phyloP scores from a whole-genome alignment of 495 filamentous ascomycete genomes.

The Pyronema domesticum region DNA sequence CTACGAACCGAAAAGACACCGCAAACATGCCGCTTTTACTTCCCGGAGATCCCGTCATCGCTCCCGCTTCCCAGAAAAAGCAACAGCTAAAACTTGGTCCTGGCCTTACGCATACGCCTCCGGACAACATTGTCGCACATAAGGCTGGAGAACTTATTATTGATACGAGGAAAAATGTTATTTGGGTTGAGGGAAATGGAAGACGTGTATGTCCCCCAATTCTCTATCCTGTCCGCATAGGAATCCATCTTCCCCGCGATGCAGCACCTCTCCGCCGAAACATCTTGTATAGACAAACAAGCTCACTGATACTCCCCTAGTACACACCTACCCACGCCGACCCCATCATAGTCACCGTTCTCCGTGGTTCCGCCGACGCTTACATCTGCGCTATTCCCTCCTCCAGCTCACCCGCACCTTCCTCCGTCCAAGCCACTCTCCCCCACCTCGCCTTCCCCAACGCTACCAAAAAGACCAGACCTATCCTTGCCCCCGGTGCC shows the following conservation, averaged over 20 bases:
- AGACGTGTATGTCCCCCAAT: slow-evolving; percentile 35
- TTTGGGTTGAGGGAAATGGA: slow-evolving; percentile 55
- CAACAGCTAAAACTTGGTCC: slow-evolving; percentile 65
- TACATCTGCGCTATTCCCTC: slow-evolving; percentile 50
- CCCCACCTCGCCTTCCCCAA: slow-evolving; percentile 80
- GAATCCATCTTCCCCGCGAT: background rate
- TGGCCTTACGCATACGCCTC: slow-evolving; percentile 58
- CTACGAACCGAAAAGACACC: too few relatives aligned
- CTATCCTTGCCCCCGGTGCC: slow-evolving; percentile 50
- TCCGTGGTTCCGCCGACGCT: slow-evolving; percentile 52
- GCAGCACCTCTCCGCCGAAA: background rate
- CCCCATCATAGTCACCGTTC: slow-evolving; percentile 67
- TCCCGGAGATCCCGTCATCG: slow-evolving; percentile 61
- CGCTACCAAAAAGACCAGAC: slow-evolving; percentile 80
- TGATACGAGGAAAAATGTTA: slow-evolving; percentile 58
- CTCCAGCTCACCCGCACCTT: slow-evolving; percentile 35
- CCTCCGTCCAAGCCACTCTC: slow-evolving; percentile 56
- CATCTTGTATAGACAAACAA: background rate
- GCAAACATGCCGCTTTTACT: slow-evolving; percentile 24
- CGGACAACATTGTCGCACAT: slow-evolving; percentile 50
- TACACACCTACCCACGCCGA: slow-evolving; percentile 65
- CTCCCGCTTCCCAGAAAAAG: slow-evolving; percentile 41
- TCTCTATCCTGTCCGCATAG: background rate
- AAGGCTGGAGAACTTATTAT: slow-evolving; percentile 62
- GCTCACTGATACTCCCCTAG: slow-evolving; percentile 26